Conservation (phyloP, 805 yeast species). For the Candida tallmaniae region DNA sequence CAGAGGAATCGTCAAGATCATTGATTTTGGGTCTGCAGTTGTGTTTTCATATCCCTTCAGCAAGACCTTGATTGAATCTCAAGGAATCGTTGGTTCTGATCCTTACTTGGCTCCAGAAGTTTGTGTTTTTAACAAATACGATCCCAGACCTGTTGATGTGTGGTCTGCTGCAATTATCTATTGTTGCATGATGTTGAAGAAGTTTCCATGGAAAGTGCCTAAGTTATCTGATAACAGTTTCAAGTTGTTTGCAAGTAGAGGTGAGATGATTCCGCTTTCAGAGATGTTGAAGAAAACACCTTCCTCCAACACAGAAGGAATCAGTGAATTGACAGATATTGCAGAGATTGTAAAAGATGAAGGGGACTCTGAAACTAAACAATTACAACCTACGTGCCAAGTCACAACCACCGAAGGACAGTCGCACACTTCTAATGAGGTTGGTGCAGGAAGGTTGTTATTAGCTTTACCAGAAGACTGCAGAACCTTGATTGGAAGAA, state of each 20-base stretch:
- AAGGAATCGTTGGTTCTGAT: conserved; percentile 81
- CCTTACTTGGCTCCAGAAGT: conserved; percentile 88
- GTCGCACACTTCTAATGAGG: conserved; percentile 59
- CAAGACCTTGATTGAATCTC: conserved; percentile 53
- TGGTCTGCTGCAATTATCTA: conserved; percentile 85
- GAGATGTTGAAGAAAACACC: conserved; percentile 39
- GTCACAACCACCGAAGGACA: conserved; percentile 18
- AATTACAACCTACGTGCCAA: conserved; percentile 1
- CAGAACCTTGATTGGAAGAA: conserved; percentile 61
- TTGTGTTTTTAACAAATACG: conserved; percentile 51
- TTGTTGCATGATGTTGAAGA: conserved; percentile 80
- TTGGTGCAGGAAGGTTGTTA: conserved; percentile 69
- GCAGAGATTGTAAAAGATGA: conserved; percentile 7
- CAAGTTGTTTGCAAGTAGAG: conserved; percentile 50
- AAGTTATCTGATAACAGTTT: conserved; percentile 65
- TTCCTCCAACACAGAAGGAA: conserved; percentile 19
- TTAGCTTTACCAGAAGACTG: conserved; percentile 69
- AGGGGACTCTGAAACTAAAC: conserved; percentile 1
- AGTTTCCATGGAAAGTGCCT: conserved; percentile 89
- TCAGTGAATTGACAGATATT: conserved; percentile 14
- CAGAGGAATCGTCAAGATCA: conserved; percentile 70
- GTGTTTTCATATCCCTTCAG: conserved; percentile 77
- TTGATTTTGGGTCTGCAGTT: conserved; percentile 82
- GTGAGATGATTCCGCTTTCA: conserved; percentile 57
- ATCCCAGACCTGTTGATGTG: conserved; percentile 74